Conservation (phyloP, 257 asterid species). For the Paulownia fortunei region DNA sequence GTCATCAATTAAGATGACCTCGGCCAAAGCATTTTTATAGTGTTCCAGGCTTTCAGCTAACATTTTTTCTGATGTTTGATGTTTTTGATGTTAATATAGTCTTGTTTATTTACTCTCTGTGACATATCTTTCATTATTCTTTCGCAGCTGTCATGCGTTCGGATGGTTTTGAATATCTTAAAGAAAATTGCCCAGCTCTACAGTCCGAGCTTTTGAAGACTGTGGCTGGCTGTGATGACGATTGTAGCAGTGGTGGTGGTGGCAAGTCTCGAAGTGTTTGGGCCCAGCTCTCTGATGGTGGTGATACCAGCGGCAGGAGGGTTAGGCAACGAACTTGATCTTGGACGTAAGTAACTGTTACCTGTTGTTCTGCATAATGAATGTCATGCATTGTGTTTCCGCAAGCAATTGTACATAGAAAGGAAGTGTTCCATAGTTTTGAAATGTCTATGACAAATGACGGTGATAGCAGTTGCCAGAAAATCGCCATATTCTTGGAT, state of each 20-base stretch:
- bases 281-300: conserved; percentile 98
- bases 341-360: conserved; percentile 38
- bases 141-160: conserved; percentile 96
- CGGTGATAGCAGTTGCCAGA: conserved; percentile 24
- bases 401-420: conserved; percentile 32
- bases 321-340: conserved; percentile 85
- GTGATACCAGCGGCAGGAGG: conserved; percentile 89
- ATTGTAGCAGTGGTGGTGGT: conserved; percentile 83
- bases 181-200: conserved; percentile 73
- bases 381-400: conserved; percentile 29
- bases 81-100: not conserved
- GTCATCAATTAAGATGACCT: not conserved
- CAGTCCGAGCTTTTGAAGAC: conserved; percentile 91
- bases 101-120: not conserved
- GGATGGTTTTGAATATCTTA: conserved; percentile 87
- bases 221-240: conserved; percentile 96
- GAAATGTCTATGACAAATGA: conserved; percentile 21
- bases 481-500: no score
- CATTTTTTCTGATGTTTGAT: not conserved
- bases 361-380: conserved; percentile 39
- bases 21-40: not conserved
- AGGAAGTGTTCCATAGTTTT: conserved; percentile 40
- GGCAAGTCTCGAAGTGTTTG: conserved; percentile 90
- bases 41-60: not conserved
- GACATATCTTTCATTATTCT: conserved; percentile 13